phyloP scores from a whole-genome alignment of 2,329 filamentous ascomycete species.

The Penicillium sp. region DNA sequence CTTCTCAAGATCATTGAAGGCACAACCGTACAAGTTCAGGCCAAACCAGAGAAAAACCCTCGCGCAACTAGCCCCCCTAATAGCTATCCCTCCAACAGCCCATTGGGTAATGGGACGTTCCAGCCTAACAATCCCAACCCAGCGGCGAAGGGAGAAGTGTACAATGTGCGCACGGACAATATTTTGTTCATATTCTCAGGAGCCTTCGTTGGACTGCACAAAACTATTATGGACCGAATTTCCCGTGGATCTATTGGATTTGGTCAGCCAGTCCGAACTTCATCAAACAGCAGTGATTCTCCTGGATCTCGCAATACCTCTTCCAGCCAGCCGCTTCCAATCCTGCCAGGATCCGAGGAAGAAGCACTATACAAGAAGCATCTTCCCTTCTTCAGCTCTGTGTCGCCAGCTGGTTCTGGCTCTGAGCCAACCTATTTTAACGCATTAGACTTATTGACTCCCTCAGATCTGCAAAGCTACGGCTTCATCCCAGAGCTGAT shows the following conservation, averaged over 20 bases:
- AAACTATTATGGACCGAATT: conserved; percentile 81
- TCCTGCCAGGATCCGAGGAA: conserved; percentile 64
- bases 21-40: conserved; percentile 86
- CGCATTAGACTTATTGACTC: conserved; percentile 69
- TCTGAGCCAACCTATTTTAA: conserved; percentile 53
- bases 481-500: conserved; percentile 95
- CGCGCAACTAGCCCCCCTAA: conserved; percentile 39
- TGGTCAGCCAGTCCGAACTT: conserved; percentile 71
- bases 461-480: conserved; percentile 75
- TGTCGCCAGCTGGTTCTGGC: conserved; percentile 43
- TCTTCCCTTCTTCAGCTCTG: conserved; percentile 60
- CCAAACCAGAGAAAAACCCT: conserved; percentile 60
- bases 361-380: conserved; percentile 60
- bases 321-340: conserved; percentile 46
- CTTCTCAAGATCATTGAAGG: conserved; percentile 95
- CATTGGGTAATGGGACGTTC: conserved; percentile 34
- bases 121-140: conserved; percentile 31
- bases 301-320: conserved; percentile 23
- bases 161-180: conserved; percentile 85
- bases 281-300: conserved; percentile 32
- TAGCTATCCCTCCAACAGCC: conserved; percentile 41
- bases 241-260: conserved; percentile 87
- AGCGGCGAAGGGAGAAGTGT: conserved; percentile 57
- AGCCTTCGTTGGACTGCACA: conserved; percentile 90
- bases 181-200: conserved; percentile 97